Conservation (phyloP, 768 basidiomycete genomes). For the Macrolepiota dolichaula region DNA sequence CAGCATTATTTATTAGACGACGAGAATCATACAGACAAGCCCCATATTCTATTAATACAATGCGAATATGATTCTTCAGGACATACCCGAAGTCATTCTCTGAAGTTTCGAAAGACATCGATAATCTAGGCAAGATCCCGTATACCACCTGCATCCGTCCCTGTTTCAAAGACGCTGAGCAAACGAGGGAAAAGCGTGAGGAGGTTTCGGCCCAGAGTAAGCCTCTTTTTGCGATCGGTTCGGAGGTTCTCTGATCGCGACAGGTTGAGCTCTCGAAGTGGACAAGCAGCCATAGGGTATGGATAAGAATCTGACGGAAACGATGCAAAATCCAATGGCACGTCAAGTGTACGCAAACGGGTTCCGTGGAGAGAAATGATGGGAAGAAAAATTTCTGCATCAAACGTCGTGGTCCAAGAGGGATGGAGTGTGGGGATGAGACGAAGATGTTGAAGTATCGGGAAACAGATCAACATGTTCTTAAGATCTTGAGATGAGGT, state of each 20-base stretch:
- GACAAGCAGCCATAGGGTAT: background rate
- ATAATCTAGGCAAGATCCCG: background rate
- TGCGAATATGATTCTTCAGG: background rate
- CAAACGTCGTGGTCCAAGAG: background rate
- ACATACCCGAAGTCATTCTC: background rate
- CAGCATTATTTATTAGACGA: too few relatives aligned
- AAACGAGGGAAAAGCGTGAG: background rate
- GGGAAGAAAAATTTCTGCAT: background rate
- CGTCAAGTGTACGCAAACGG: background rate
- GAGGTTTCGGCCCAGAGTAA: background rate
- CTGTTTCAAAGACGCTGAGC: background rate
- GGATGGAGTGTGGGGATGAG: background rate
- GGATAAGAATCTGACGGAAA: background rate
- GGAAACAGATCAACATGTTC: background rate
- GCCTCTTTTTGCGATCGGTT: background rate
- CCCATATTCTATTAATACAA: too few relatives aligned
- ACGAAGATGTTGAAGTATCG: background rate
- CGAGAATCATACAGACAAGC: too few relatives aligned
- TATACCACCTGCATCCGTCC: background rate
- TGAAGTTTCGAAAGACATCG: background rate
- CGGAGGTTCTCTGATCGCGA: background rate
- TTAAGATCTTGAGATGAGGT: background rate
- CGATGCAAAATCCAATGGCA: background rate
- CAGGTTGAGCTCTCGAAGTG: background rate
- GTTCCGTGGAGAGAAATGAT: background rate